Evolutionary conservation across 139 green algal species (phyloP), one percentile per base, ranked within the genome.

Genomic region (Micractinium conductrix): DNA sequence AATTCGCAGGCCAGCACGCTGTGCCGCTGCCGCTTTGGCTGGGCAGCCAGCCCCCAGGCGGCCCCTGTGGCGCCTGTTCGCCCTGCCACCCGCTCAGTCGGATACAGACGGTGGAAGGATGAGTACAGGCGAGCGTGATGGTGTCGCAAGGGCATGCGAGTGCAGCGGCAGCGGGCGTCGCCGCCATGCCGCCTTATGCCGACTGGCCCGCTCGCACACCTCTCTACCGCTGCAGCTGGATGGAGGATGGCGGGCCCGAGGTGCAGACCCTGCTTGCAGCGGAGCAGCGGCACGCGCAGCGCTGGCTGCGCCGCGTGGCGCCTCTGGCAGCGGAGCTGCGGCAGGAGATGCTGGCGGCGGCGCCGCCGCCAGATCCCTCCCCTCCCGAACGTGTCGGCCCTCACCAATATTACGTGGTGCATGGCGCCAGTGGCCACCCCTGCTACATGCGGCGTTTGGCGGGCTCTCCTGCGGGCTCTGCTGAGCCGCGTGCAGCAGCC

Each of bases 391-490:
- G 53, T 4, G 68, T 87, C 33, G 75, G 84, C 22, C 21, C 6
- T 24, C 42, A 79, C 26, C 60, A 84, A 12, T 75, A 84, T 33
- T 84, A 50, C 21, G 75, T 74, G 17, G 22, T 55, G 55, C 84
- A 88, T 62, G 28, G n/a, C n/a, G n/a, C n/a, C n/a, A n/a, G n/a
- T n/a, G n/a, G n/a, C 2, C 70, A 78, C 62, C 84, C 76, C 0
- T 76, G 78, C 38, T 88, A 85, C 60, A 73, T 84, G 65, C 75
- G 84, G 33, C 44, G 76, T 10, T 22, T 3, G 22, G 44, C 12
- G 16, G 48, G 48, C 48, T 58, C 48, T 16, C 48, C 10, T 16
- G 48, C 48, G 10, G 48, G 16, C 12, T 16, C 12, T 58, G 48
- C 48, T 58, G 48, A 16, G 48, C 48, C 26, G n/a, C n/a, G n/a